These are phyloP conservation scores for Saccharomyces jurei DNA, from an alignment of 805 yeast species.

Conservation along the genomic window DNA sequence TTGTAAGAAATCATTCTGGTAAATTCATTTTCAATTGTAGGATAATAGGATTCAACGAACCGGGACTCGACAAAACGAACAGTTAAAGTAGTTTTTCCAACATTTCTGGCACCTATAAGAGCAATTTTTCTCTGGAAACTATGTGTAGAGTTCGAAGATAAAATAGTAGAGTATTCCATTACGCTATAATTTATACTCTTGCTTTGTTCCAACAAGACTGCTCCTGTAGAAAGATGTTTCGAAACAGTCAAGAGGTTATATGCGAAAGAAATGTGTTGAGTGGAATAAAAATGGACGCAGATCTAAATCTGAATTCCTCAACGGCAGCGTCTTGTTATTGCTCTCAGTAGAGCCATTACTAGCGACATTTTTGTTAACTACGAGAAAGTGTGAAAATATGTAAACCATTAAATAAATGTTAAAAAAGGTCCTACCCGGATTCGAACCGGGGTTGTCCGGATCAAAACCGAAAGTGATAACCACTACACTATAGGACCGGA, in stretches of 20 bases:
- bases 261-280: not conserved
- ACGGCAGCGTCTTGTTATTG: not conserved
- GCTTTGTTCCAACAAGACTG: not conserved
- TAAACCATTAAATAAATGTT: not conserved
- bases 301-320: not conserved
- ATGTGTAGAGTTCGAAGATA: not conserved
- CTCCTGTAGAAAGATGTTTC: not conserved
- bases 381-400: too few relatives aligned
- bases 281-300: not conserved
- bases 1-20: slow-evolving; percentile 59
- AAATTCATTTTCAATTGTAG: slow-evolving; percentile 79
- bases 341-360: not conserved
- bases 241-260: not conserved
- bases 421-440: slow-evolving; percentile 68
- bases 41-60: slow-evolving; percentile 82
- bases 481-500: slow-evolving; percentile 54
- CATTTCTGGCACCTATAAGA: slow-evolving; percentile 80
- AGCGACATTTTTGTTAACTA: too few relatives aligned
- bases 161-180: not conserved
- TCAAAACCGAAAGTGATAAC: slow-evolving; percentile 77
- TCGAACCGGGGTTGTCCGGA: slow-evolving; percentile 80
- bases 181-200: not conserved
- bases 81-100: slow-evolving; percentile 79
- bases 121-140: slow-evolving; percentile 54
- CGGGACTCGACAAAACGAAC: slow-evolving; percentile 82